Evolutionary conservation across 1,284 basidiomycete species (phyloP), one percentile per base, ranked within the genome.

Genomic region (Bondarzewia mesenterica): DNA sequence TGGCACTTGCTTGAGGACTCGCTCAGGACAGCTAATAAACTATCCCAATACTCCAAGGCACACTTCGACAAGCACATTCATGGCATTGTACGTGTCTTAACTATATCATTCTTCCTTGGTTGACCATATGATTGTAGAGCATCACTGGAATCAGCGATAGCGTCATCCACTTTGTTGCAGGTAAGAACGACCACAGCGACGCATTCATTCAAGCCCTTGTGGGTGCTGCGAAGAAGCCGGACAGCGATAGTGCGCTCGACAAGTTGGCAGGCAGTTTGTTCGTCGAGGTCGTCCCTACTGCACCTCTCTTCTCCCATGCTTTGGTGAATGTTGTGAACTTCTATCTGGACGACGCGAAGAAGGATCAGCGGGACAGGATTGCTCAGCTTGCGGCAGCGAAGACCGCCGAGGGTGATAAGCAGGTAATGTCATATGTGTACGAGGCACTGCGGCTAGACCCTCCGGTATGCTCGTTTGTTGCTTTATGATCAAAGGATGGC

Each of bases 291-390:
- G 66, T 79, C 12, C 74, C 78, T 5, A 75, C 77, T 4, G 69
- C 74, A 1, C 64, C 73, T 1, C 57, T 75, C 16, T 82, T 76
- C 62, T 76, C 80, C 4, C 70, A 77, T 53, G 72, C 74, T 4
- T 62, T 84, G 23, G 70, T 77, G 2, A 72, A 77, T 48, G 71
- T 84, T 25, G 69, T 89, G 44, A 71, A 86, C 60, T 84, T 78
- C 63, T 88, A 80, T 58, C 64, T 87, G 16, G 64, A 71, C 22
- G 66, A 72, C 1, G 64, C 61, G 23, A 66, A 68, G 48, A 51
- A 60, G 35, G 51, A 62, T 21, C 70, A 71, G 42, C 63, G 74
- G 20, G 64, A 65, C 12, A 66, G 74, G 38, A 70, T 87, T 32
- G 62, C 7, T 22, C 44, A 50, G 15, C 54, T 77, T 25, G 61